Base-by-base conservation (phyloP, 768 basidiomycete species). In the Solioccasus polychromus region DNA sequence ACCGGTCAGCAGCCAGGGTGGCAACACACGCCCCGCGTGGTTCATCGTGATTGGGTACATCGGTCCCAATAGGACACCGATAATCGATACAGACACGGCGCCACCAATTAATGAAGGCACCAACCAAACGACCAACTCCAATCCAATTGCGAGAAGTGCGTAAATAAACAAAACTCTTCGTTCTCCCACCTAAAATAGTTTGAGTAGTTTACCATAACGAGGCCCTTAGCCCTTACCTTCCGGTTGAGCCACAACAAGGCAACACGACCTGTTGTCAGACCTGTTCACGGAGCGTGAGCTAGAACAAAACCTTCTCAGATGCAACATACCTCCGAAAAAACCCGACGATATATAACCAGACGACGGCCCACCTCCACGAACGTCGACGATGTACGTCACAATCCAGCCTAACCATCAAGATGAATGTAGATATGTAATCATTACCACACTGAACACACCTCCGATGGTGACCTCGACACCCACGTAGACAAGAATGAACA, bases 401-500 rank as follows among this genome's bases (percentile, higher is more conserved):
- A 83, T 85, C 85, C 85, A 88, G 3, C 85, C 83, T 80, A 37
- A 29, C 32, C 5, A 5, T 24, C 17, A 25, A 23, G 20, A 8
- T 51, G 20, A 38, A 42, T 34, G 5, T 10, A 18, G 11, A 26
- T 10, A 5, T n/a, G 10, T n/a, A 38, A 15, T 38, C 8, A 3
- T 14, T 1, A 24, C 12, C 38, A n/a, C 6, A 32, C 12, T 1
- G 43, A 35, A 49, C 52, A 34, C 47, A 71, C 72, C 71, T 49
- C 71, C 71, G 9, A 73, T 30, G 8, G 69, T 69, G 29, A 85
- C 82, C 53, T 86, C 85, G 2, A 82, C 75, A 9, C 85, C 85
- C 19, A 86, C 82, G 53, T 86, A 86, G 1, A 85, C 73, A 9
- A 85, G 68, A 42, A 77, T 72, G 55, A 83, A 87, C 51, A 81